phyloP scores from a whole-genome alignment of 345 rosid genomes.

The Heritiera fomes region DNA sequence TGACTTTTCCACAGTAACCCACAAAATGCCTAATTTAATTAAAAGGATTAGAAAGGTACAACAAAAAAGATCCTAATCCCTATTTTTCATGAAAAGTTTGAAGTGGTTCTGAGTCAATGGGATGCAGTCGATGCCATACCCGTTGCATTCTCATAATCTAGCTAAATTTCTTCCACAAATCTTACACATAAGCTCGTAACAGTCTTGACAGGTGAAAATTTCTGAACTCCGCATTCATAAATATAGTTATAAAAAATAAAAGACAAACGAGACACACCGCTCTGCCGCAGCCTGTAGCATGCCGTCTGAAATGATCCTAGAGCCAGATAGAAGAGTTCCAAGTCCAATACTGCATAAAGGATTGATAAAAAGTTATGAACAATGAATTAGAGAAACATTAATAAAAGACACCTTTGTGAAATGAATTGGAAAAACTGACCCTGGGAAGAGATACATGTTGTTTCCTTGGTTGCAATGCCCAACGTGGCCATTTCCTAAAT shows the following conservation, averaged over 20 bases:
- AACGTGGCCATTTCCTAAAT: constrained; percentile 42
- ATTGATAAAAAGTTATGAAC: too few relatives aligned
- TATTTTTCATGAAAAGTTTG: not conserved
- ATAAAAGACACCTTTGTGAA: not conserved
- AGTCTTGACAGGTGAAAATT: not conserved
- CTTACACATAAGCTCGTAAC: not conserved
- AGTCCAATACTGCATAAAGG: constrained; percentile 70
- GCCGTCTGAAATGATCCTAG: constrained; percentile 82
- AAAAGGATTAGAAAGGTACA: not conserved
- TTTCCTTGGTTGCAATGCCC: constrained; percentile 97
- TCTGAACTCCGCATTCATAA: constrained; percentile 10
- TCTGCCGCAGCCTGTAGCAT: constrained; percentile 99
- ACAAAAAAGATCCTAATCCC: not conserved
- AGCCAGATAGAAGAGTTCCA: constrained; percentile 93
- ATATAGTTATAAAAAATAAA: not conserved
- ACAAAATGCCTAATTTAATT: not conserved
- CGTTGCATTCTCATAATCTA: not conserved
- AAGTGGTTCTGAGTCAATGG: not conserved
- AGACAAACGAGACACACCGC: constrained; percentile 48
- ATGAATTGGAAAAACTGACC: constrained; percentile 48
- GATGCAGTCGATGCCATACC: not conserved
- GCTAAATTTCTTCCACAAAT: not conserved
- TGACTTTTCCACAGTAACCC: too few relatives aligned
- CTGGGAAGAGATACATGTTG: constrained; percentile 97
- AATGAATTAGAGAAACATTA: too few relatives aligned